Conservation (phyloP, 2,329 filamentous ascomycete genomes). For the Emmonsiellopsis sp. region DNA sequence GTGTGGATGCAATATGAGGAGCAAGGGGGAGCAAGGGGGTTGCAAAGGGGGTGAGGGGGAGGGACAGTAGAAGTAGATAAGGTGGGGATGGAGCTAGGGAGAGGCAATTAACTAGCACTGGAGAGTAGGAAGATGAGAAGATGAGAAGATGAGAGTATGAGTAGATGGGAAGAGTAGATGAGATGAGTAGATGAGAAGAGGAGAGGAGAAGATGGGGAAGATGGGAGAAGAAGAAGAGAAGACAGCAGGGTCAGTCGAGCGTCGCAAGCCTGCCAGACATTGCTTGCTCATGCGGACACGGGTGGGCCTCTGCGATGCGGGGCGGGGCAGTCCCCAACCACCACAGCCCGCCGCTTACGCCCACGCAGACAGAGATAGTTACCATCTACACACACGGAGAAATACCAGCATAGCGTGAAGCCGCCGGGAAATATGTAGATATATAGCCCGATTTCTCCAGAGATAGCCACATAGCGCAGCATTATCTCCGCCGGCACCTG, state of each 20-base stretch:
- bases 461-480: too few relatives aligned
- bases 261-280: too few relatives aligned
- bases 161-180: conserved; percentile 3
- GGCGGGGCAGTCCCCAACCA: too few relatives aligned
- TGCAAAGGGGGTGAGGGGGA: background rate
- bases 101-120: background rate
- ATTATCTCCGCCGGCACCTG: too few relatives aligned
- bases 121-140: conserved; percentile 1
- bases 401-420: too few relatives aligned
- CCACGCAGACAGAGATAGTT: too few relatives aligned
- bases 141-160: conserved; percentile 4
- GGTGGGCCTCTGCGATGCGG: too few relatives aligned
- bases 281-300: too few relatives aligned
- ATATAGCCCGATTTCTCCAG: too few relatives aligned
- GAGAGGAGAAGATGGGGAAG: conserved; percentile 6
- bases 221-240: conserved; percentile 5
- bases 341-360: too few relatives aligned
- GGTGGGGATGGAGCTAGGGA: background rate
- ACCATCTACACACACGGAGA: too few relatives aligned
- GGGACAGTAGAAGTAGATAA: background rate
- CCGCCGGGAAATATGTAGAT: too few relatives aligned
- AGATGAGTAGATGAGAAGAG: conserved; percentile 3
- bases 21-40: background rate
- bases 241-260: conserved; percentile 7
- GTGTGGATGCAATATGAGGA: background rate